Conservation (phyloP, 2,329 filamentous ascomycete species). For the Stachybotrys chartarum region DNA sequence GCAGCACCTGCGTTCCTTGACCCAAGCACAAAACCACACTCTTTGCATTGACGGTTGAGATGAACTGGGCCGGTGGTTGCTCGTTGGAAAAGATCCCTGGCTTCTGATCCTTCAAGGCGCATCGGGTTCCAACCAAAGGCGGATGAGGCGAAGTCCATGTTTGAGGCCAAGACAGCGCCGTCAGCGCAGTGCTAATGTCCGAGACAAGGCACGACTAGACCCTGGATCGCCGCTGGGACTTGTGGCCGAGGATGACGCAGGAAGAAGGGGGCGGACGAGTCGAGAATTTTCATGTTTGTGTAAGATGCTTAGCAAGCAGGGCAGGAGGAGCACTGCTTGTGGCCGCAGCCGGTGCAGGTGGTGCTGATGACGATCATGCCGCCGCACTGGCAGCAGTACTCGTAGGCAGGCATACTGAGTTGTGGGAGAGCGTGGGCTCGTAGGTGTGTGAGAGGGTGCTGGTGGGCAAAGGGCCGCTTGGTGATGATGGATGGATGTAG, state of each 20-base stretch:
- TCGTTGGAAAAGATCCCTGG: too few relatives aligned
- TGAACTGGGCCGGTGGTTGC: too few relatives aligned
- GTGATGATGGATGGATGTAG: background rate
- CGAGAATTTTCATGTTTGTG: background rate
- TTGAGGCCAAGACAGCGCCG: too few relatives aligned
- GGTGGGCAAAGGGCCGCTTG: background rate
- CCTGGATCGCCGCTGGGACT: too few relatives aligned
- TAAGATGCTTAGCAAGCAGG: constrained; percentile 20
- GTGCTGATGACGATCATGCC: constrained; percentile 51
- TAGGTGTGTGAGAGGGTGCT: background rate
- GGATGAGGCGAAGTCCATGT: too few relatives aligned
- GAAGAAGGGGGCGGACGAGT: background rate
- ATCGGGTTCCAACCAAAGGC: too few relatives aligned
- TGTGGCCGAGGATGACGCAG: background rate
- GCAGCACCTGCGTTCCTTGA: too few relatives aligned
- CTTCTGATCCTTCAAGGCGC: too few relatives aligned
- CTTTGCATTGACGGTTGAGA: too few relatives aligned
- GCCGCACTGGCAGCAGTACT: constrained; percentile 49
- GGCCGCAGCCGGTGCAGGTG: constrained; percentile 41
- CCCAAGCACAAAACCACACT: too few relatives aligned
- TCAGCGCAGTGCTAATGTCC: too few relatives aligned
- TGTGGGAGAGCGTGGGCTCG: constrained; percentile 4
- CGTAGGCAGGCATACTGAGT: constrained; percentile 34
- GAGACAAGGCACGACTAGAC: too few relatives aligned
- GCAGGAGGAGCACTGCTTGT: constrained; percentile 43